Percentiles rank a stretch among this genome's conserved stretches.
These are phyloP conservation scores for Stropharia rugosoannulata DNA, from an alignment of 768 basidiomycete species.

Conservation along the genomic window DNA sequence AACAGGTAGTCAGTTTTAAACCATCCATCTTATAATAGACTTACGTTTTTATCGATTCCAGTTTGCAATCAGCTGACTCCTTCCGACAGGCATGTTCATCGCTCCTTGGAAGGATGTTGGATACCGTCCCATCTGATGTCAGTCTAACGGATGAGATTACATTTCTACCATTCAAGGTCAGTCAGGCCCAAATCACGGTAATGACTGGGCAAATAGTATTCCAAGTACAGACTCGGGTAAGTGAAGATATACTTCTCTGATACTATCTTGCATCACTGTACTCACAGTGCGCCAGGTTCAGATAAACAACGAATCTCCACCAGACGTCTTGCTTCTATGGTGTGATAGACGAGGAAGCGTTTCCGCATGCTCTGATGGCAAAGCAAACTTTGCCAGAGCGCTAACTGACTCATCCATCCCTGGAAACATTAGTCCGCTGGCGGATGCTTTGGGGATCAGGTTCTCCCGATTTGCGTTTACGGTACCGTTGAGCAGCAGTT, in stretches of 20 bases:
- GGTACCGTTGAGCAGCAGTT: neutral
- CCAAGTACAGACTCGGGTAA: neutral
- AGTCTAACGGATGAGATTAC: neutral
- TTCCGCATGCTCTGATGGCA: neutral
- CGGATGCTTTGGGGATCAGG: neutral
- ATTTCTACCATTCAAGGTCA: neutral
- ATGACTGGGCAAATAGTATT: neutral
- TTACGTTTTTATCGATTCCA: no score
- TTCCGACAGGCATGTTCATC: neutral
- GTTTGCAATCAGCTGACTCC: no score
- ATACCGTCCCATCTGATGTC: neutral
- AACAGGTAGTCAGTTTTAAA: slow-evolving; percentile 20
- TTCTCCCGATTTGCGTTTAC: neutral
- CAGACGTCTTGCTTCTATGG: neutral
- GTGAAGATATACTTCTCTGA: neutral
- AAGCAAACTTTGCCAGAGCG: neutral
- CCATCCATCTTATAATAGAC: no score
- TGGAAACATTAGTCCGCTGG: neutral
- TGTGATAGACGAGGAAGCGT: neutral
- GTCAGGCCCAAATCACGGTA: neutral
- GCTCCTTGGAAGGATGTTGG: neutral
- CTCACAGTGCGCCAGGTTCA: neutral
- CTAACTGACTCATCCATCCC: neutral
- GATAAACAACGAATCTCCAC: neutral
- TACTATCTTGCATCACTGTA: neutral